Evolutionary conservation across 129 eudicot genomes (phyloP).

Genomic region (Artemisia annua): DNA sequence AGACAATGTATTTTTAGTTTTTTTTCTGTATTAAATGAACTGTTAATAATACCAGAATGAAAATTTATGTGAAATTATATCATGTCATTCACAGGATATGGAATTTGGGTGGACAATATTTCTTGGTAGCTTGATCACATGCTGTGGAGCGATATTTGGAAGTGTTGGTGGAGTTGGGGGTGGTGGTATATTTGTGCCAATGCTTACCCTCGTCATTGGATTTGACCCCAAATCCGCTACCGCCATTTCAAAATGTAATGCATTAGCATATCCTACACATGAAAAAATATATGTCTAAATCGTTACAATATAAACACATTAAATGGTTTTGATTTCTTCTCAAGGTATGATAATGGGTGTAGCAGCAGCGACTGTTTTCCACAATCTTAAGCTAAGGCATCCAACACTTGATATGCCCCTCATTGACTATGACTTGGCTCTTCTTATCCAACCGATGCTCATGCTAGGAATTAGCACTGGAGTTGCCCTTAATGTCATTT

Average conservation of each 20-base stretch:
- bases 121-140: slow-evolving; percentile 78
- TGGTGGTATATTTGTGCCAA: slow-evolving; percentile 91
- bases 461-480: slow-evolving; percentile 94
- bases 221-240: slow-evolving; percentile 96
- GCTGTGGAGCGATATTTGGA: slow-evolving; percentile 95
- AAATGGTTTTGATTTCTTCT: neutral
- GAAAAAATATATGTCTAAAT: neutral
- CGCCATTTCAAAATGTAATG: slow-evolving; percentile 90
- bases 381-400: slow-evolving; percentile 84
- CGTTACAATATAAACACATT: neutral
- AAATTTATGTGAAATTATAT: slow-evolving; percentile 9
- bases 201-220: slow-evolving; percentile 84
- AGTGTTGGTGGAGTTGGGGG: slow-evolving; percentile 99
- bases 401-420: slow-evolving; percentile 95
- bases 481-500: slow-evolving; percentile 82
- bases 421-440: slow-evolving; percentile 89
- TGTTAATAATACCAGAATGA: neutral
- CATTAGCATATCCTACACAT: neutral
- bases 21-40: neutral
- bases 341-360: slow-evolving; percentile 98
- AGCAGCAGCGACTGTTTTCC: slow-evolving; percentile 78
- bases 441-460: slow-evolving; percentile 95
- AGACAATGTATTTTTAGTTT: slow-evolving; percentile 3
- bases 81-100: slow-evolving; percentile 59
- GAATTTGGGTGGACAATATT: slow-evolving; percentile 72